Evolutionary conservation across 306 rosid species (phyloP).

Genomic region (Castanea sativa): DNA sequence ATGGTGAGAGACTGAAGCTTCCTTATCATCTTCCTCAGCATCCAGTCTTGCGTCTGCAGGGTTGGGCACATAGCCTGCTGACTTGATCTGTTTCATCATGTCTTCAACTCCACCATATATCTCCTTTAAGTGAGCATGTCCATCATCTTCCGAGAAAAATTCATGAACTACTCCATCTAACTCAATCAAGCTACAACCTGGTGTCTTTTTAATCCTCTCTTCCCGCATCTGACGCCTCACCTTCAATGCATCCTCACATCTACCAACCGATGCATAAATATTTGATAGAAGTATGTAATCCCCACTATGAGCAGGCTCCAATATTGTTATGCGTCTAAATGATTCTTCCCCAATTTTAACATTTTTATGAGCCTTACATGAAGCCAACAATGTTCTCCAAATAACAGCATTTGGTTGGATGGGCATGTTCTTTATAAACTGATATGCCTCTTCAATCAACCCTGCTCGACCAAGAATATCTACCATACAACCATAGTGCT

Average conservation of each 20-base stretch:
- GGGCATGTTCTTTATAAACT: conserved; percentile 52
- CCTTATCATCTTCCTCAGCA: conserved; percentile 57
- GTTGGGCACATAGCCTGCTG: conserved; percentile 55
- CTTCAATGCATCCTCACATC: conserved; percentile 42
- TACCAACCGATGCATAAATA: conserved; percentile 50
- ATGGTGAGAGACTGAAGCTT: conserved; percentile 57
- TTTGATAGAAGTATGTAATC: conserved; percentile 61
- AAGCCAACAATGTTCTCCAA: conserved; percentile 69
- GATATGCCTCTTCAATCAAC: conserved; percentile 49
- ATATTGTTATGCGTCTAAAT: conserved; percentile 31
- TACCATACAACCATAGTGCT: conserved; percentile 72
- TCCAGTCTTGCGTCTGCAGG: conserved; percentile 52
- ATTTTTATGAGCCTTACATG: conserved; percentile 53
- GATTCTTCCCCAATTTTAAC: conserved; percentile 51
- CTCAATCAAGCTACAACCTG: conserved; percentile 64
- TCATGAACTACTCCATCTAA: conserved; percentile 50
- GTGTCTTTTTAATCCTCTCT: conserved; percentile 47
- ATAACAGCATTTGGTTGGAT: conserved; percentile 49
- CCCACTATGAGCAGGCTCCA: conserved; percentile 59
- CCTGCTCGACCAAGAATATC: conserved; percentile 67
- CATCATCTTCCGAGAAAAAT: conserved; percentile 57
- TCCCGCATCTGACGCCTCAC: conserved; percentile 51
- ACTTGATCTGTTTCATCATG: conserved; percentile 47
- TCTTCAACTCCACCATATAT: conserved; percentile 48
- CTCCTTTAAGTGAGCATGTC: conserved; percentile 43